These are phyloP conservation scores for Ceratocystis alfenasii DNA, from an alignment of 2,329 filamentous ascomycete species.

Conservation along the genomic window DNA sequence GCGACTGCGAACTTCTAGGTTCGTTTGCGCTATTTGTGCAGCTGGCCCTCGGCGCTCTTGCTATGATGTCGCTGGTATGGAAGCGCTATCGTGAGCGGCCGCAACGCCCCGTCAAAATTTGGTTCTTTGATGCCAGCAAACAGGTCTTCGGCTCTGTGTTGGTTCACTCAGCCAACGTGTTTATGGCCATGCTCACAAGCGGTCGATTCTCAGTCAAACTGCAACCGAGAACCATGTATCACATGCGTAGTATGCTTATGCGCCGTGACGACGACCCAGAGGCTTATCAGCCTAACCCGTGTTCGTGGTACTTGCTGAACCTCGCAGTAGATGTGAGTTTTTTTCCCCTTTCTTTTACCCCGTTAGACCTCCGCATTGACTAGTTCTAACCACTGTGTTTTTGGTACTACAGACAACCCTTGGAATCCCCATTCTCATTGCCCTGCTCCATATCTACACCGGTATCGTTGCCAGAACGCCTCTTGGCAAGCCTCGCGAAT, in stretches of 20 bases:
- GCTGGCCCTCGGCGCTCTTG: conserved; percentile 69
- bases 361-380: conserved; percentile 1
- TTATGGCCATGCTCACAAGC: conserved; percentile 93
- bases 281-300: conserved; percentile 71
- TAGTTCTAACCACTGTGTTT: conserved; percentile 8
- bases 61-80: conserved; percentile 75
- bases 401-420: conserved; percentile 61
- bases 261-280: conserved; percentile 37
- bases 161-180: conserved; percentile 81
- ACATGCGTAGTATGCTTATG: conserved; percentile 30
- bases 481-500: conserved; percentile 68
- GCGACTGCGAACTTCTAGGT: conserved; percentile 78
- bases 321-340: conserved; percentile 81
- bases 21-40: conserved; percentile 87
- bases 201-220: conserved; percentile 63
- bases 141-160: conserved; percentile 90
- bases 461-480: conserved; percentile 59
- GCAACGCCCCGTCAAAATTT: conserved; percentile 86
- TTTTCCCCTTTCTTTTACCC: background rate
- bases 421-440: conserved; percentile 86
- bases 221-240: conserved; percentile 34
- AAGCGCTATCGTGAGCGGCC: conserved; percentile 89
- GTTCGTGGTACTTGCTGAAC: conserved; percentile 92
- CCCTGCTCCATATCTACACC: conserved; percentile 71
- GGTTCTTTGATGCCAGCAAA: conserved; percentile 96